Evolutionary conservation across 495 filamentous ascomycete genomes (phyloP), one percentile per base, ranked within the genome.

Genomic region (Halenospora varia): DNA sequence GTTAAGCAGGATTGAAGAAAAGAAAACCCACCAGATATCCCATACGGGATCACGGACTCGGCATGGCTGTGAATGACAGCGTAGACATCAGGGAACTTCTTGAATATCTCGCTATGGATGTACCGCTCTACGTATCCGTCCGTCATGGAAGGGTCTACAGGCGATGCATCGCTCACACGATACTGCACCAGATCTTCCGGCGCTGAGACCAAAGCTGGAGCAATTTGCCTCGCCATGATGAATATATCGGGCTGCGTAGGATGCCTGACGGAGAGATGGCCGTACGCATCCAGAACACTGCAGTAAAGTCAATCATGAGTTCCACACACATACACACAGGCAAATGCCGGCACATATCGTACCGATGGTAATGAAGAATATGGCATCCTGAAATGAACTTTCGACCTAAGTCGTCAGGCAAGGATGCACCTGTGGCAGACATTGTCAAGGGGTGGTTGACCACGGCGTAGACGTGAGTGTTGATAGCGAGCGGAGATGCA

Each of bases 91-190:
- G 67, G 52, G 48, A 68, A 78, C 17, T 61, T 60, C 55, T 73
- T 74, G 50, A 70, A 74, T 2, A 79, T 71, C 61, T 79, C 78
- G 56, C 72, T 71, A 63, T 82, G 78, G 42, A 82, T 81, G 68
- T 56, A 76, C 1, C 78, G 69, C 62, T 82, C 78, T 2, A 55
- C 47, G 65, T 70, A 77, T 46, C 70, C 70, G 20, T 56, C 54
- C 0, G 66, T 59, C 0, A 66, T 60, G 20, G 48, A 40, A 0
- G 71, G 63, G n/a, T 70, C 48, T 17, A 75, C 66, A 4, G 75
- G 71, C 48, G 64, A 60, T 17, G 69, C 73, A 35, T 74, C 69
- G 2, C 49, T 44, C 26, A 81, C 62, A 19, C 49, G 35, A 60
- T 77, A 79, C 35, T 74, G 69, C 19, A 78, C 63, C 1, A 80